Evolutionary conservation across 148 eudicot species (phyloP), one percentile per base, ranked within the genome.

Genomic region (Rheum nobile): DNA sequence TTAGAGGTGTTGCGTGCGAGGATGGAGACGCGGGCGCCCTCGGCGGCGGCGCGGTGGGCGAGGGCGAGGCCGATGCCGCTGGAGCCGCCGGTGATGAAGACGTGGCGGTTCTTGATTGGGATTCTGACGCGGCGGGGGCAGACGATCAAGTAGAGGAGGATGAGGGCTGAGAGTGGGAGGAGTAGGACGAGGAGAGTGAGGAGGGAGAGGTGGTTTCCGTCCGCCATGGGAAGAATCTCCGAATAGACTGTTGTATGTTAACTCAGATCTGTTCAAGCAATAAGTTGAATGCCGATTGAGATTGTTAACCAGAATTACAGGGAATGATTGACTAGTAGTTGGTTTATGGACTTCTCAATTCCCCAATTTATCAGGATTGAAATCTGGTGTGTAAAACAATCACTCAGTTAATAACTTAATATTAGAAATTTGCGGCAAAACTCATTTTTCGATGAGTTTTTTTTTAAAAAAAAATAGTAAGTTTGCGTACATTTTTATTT

Each of bases 21-120:
- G 78, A 91, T 88, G 47, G 96, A 81, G 75, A 95, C 93, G 7
- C 84, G 81, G 0, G 97, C 92, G 6, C 98, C 98, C 22, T 83
- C 77, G 1, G 71, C 22, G 0, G 90, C 96, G 80, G 86, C 86
- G 28, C 65, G 88, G 72, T 72, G 88, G 44, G 99, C 99, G 3
- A 91, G 83, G 74, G 97, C 87, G 17, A 95, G 80, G 52, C 99
- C 99, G 77, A 95, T 95, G 81, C 99, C 99, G 83, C 96, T 91
- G 2, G 99, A 95, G 8, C 99, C 94, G 80, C 98, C 99, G 73
- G 96, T 90, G 88, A 95, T 92, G 86, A 95, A 84, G 29, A 88
- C 89, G 80, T 95, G 99, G 79, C 99, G 96, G 73, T 72, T 77
- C 74, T 88, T 88, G 81, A 95, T 83, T 1, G 97, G 97, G 82